Conservation (phyloP, 768 basidiomycete genomes). For the Termitomyces sp. region DNA sequence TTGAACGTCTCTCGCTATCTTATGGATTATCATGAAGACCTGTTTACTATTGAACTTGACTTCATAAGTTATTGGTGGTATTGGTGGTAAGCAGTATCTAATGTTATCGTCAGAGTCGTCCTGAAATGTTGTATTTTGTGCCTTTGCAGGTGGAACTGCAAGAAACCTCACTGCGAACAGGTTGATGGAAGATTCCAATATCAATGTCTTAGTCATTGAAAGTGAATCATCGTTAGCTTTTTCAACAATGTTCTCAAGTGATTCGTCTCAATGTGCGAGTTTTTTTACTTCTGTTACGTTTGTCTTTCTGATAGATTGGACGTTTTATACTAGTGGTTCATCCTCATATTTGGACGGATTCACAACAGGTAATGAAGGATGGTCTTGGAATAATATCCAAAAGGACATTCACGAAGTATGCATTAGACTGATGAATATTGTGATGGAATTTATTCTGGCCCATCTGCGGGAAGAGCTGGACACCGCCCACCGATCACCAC, state of each 20-base stretch:
- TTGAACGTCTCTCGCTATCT: not conserved
- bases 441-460: not conserved
- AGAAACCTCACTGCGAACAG: not conserved
- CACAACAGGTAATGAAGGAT: conserved; percentile 27
- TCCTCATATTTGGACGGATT: conserved; percentile 26
- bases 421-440: not conserved
- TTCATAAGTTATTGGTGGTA: conserved; percentile 4
- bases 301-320: conserved; percentile 13
- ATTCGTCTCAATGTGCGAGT: conserved; percentile 10
- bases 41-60: conserved; percentile 5
- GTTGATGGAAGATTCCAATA: not conserved
- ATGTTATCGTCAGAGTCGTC: not conserved
- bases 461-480: conserved; percentile 23
- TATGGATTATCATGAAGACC: not conserved
- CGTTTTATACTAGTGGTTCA: conserved; percentile 24
- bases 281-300: conserved; percentile 7
- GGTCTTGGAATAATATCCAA: conserved; percentile 26
- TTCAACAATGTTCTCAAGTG: not conserved
- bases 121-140: not conserved
- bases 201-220: not conserved
- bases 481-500: conserved; percentile 15
- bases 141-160: not conserved
- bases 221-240: not conserved
- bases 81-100: conserved; percentile 8
- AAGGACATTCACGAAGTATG: conserved; percentile 7